Evolutionary conservation across 345 rosid genomes (phyloP).

Genomic region (Eucalyptus grandis): DNA sequence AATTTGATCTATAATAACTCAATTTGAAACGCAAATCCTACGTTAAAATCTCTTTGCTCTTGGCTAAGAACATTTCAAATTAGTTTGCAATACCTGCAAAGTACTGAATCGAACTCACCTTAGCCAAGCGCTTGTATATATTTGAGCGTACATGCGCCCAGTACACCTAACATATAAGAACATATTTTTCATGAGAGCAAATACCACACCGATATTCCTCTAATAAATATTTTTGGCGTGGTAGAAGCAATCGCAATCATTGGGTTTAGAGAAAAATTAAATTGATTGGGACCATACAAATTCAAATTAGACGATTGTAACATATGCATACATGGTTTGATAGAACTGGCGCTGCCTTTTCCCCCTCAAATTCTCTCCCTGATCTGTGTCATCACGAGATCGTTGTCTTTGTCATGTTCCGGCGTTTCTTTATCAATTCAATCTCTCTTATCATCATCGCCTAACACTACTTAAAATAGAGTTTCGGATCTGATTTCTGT

Average conservation of each 20-base stretch:
- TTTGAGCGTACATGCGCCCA: not conserved
- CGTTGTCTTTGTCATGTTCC: not conserved
- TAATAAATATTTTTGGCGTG: not conserved
- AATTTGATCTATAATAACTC: not conserved
- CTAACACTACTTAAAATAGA: not conserved
- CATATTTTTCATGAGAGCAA: not conserved
- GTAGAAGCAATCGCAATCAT: not conserved
- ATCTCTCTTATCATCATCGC: not conserved
- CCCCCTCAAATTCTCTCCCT: not conserved
- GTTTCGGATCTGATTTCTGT: not conserved
- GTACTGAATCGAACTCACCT: not conserved
- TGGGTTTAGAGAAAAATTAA: not conserved
- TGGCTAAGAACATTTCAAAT: not conserved
- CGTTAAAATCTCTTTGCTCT: not conserved
- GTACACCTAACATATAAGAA: rapidly evolving
- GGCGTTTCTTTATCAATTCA: not conserved
- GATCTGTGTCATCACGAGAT: not conserved
- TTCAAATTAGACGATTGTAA: not conserved
- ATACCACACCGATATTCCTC: not conserved
- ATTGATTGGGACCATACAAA: not conserved
- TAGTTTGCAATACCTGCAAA: not conserved
- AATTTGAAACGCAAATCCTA: not conserved
- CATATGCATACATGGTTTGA: not conserved
- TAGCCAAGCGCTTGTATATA: not conserved
- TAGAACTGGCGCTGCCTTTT: not conserved